Conservation (phyloP, 164 flowering plant species). For the Brasenia schreberi region DNA sequence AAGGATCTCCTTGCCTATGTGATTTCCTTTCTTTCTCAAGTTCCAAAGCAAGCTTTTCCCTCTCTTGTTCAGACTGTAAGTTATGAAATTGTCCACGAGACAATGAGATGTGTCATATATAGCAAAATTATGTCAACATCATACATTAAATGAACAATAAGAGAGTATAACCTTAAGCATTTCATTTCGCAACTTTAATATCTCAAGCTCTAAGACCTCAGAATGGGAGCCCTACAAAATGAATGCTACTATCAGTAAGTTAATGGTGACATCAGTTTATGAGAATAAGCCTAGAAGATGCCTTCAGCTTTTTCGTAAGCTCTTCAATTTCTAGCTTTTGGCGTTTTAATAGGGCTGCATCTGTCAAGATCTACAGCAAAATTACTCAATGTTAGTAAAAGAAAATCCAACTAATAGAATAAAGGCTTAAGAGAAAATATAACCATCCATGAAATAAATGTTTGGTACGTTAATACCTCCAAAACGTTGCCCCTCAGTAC, state of each 20-base stretch:
- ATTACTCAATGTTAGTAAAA: neutral
- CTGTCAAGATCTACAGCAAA: constrained; percentile 63
- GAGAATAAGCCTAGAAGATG: constrained; percentile 13
- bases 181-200: constrained; percentile 77
- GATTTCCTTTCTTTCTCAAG: constrained; percentile 87
- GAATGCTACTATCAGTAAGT: neutral
- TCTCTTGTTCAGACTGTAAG: constrained; percentile 72
- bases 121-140: neutral
- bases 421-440: too few species aligned
- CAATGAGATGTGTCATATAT: neutral
- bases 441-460: too few species aligned
- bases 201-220: constrained; percentile 80
- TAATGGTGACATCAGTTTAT: neutral
- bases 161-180: constrained; percentile 63
- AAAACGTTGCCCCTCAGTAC: too few species aligned
- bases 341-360: constrained; percentile 86
- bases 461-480: too few species aligned
- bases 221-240: constrained; percentile 73
- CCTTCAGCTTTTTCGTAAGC: constrained; percentile 77
- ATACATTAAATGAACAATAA: neutral
- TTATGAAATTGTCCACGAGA: neutral
- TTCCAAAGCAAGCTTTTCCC: constrained; percentile 76
- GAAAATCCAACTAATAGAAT: neutral
- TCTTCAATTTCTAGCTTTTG: constrained; percentile 95
- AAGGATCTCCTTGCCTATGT: constrained; percentile 50